Evolutionary conservation across 306 rosid genomes (phyloP).

Genomic region (Calophaca sinica): DNA sequence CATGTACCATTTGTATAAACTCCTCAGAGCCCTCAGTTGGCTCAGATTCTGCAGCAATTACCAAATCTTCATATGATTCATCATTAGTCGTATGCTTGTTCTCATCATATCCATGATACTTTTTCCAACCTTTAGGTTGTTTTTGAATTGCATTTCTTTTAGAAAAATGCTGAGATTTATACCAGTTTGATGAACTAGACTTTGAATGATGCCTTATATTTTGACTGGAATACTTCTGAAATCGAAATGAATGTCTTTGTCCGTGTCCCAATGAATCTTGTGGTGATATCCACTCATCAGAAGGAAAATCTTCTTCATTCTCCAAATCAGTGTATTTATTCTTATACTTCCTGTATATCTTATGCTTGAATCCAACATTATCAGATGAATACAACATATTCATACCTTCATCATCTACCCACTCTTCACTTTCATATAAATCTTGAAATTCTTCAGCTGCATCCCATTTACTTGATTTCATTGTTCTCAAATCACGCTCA

Average conservation of each 20-base stretch:
- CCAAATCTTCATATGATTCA: slow-evolving; percentile 67
- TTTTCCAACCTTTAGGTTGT: slow-evolving; percentile 75
- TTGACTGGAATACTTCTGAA: slow-evolving; percentile 58
- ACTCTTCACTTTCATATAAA: slow-evolving; percentile 64
- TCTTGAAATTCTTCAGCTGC: slow-evolving; percentile 61
- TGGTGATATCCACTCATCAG: slow-evolving; percentile 61
- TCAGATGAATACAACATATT: slow-evolving; percentile 53
- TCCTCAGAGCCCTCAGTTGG: slow-evolving; percentile 81
- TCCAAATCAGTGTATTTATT: slow-evolving; percentile 53
- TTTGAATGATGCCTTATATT: slow-evolving; percentile 62
- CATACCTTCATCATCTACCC: slow-evolving; percentile 66
- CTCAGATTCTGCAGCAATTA: slow-evolving; percentile 57
- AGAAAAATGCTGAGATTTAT: slow-evolving; percentile 59
- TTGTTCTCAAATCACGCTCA: slow-evolving; percentile 54
- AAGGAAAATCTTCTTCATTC: slow-evolving; percentile 53
- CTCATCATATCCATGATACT: slow-evolving; percentile 61
- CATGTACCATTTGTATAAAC: slow-evolving; percentile 77
- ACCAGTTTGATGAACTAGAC: slow-evolving; percentile 62
- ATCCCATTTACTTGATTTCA: slow-evolving; percentile 57
- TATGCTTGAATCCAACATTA: slow-evolving; percentile 56
- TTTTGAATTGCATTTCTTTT: slow-evolving; percentile 61
- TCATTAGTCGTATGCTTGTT: slow-evolving; percentile 55
- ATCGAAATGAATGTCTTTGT: slow-evolving; percentile 52
- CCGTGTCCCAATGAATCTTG: slow-evolving; percentile 52
- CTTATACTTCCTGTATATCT: slow-evolving; percentile 56